phyloP scores from a whole-genome alignment of 2,329 filamentous ascomycete species.

The Cladophialophora psammophila region DNA sequence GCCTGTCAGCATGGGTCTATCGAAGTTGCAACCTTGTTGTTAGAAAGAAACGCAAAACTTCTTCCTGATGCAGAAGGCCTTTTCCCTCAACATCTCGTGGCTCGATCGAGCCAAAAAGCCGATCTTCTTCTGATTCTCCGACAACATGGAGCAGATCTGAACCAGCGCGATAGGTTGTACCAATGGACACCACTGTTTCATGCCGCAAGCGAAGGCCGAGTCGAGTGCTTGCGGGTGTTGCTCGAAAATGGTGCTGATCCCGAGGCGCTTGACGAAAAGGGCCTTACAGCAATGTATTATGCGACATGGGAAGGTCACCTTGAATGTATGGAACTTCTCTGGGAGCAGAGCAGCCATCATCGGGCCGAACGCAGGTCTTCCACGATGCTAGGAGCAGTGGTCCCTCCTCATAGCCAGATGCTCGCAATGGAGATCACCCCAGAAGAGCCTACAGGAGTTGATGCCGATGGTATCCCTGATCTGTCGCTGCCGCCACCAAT shows the following conservation, averaged over 20 bases:
- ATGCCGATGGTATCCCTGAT: constrained; percentile 83
- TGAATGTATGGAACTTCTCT: constrained; percentile 88
- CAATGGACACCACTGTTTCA: constrained; percentile 98
- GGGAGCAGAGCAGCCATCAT: constrained; percentile 45
- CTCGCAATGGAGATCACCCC: constrained; percentile 38
- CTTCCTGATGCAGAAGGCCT: constrained; percentile 95
- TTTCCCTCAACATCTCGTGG: constrained; percentile 96
- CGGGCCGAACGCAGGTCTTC: constrained; percentile 27
- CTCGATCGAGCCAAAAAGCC: constrained; percentile 82
- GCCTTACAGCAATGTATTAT: constrained; percentile 94
- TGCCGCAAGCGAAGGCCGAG: constrained; percentile 93
- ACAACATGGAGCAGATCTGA: constrained; percentile 84
- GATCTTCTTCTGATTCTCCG: constrained; percentile 81
- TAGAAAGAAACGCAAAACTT: constrained; percentile 80
- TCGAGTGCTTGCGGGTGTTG: constrained; percentile 82
- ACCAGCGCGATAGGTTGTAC: constrained; percentile 94
- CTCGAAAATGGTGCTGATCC: constrained; percentile 80
- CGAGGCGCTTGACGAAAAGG: constrained; percentile 87
- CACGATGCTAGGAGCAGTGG: constrained; percentile 25
- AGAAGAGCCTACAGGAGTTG: constrained; percentile 26
- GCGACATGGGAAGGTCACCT: constrained; percentile 97
- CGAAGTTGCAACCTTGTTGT: constrained; percentile 81
- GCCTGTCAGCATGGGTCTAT: constrained; percentile 93
- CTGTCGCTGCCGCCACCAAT: constrained; percentile 94
- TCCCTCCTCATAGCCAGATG: constrained; percentile 32